Conservation (phyloP, 768 basidiomycete genomes). For the Phaffia australis region DNA sequence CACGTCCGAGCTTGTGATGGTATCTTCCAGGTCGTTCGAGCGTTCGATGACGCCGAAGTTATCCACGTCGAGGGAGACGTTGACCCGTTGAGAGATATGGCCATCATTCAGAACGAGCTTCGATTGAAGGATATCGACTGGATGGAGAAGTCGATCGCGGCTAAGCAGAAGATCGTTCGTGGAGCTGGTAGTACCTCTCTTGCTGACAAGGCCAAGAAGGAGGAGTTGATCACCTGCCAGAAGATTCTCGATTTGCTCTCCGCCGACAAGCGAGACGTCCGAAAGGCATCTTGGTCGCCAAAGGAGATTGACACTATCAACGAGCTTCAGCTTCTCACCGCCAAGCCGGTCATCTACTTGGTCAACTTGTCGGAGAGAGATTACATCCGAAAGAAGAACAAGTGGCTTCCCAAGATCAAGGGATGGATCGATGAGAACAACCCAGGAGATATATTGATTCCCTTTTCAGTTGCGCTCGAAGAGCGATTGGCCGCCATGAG, state of each 20-base stretch:
- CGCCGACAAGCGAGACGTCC: constrained; percentile 74
- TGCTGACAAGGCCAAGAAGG: constrained; percentile 90
- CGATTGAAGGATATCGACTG: constrained; percentile 97
- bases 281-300: constrained; percentile 87
- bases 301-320: constrained; percentile 98
- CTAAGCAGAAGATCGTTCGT: constrained; percentile 60
- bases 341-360: constrained; percentile 94
- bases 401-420: constrained; percentile 97
- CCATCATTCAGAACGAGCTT: constrained; percentile 88
- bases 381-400: constrained; percentile 95
- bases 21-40: constrained; percentile 95
- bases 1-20: constrained; percentile 98
- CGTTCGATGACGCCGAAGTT: constrained; percentile 98
- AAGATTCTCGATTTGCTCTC: constrained; percentile 69
- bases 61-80: constrained; percentile 99
- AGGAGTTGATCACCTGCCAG: constrained; percentile 82
- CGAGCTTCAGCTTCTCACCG: constrained; percentile 76
- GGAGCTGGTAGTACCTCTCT: constrained; percentile 48
- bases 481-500: constrained; percentile 74
- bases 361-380: constrained; percentile 94
- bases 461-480: constrained; percentile 91
- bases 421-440: constrained; percentile 95
- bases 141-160: constrained; percentile 83
- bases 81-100: constrained; percentile 90
- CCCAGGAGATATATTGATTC: constrained; percentile 88